phyloP scores from a whole-genome alignment of 2,329 filamentous ascomycete species.

The Neofusicoccum umdonicola region DNA sequence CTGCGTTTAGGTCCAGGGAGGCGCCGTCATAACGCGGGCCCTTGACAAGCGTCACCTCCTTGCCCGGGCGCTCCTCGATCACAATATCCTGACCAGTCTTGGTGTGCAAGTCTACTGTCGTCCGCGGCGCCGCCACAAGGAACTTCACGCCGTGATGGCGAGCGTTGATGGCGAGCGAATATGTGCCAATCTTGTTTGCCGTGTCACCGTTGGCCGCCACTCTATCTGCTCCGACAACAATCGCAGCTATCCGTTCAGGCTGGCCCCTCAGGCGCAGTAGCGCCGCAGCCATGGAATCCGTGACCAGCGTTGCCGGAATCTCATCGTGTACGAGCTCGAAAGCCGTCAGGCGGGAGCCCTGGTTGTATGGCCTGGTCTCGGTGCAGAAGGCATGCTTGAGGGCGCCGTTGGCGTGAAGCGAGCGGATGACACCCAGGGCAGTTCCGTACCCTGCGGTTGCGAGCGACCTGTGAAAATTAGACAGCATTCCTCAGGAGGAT shows the following conservation, averaged over 20 bases:
- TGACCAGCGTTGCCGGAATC: conserved; percentile 88
- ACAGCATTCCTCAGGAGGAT: conserved; percentile 18
- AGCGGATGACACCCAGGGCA: conserved; percentile 88
- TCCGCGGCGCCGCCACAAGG: conserved; percentile 89
- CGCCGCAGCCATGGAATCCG: conserved; percentile 93
- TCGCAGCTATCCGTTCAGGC: conserved; percentile 70
- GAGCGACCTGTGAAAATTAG: conserved; percentile 60
- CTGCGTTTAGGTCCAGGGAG: conserved; percentile 59
- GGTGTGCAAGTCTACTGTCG: conserved; percentile 85
- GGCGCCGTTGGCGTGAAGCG: conserved; percentile 63
- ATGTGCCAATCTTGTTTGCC: conserved; percentile 98
- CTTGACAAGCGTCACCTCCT: conserved; percentile 81
- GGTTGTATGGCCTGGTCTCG: conserved; percentile 96
- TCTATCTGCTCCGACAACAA: conserved; percentile 91
- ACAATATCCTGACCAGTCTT: conserved; percentile 74
- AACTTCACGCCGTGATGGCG: conserved; percentile 88
- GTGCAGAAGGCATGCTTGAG: conserved; percentile 90
- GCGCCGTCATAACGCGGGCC: conserved; percentile 69
- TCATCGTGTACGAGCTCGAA: conserved; percentile 94
- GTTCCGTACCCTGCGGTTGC: conserved; percentile 98
- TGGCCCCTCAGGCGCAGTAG: conserved; percentile 66
- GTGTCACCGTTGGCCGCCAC: conserved; percentile 97
- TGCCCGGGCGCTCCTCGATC: conserved; percentile 81
- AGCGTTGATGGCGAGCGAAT: conserved; percentile 86
- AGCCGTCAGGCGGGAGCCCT: conserved; percentile 89